Evolutionary conservation across 345 rosid species (phyloP), one percentile per base, ranked within the genome.

Genomic region (Citrus sinensis): DNA sequence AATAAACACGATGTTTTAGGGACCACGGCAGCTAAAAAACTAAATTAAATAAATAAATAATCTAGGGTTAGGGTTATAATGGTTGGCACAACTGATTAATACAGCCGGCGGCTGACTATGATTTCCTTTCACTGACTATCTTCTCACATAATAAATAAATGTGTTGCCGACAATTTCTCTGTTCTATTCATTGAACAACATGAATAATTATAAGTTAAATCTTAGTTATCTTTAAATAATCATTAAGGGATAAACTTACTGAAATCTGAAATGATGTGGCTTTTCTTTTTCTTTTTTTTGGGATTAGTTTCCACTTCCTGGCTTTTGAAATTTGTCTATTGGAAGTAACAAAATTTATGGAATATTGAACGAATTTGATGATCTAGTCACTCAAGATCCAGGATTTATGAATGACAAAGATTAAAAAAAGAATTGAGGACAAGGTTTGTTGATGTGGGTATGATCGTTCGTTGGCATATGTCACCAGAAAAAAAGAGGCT

Each of bases 391-490:
- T 5, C n/a, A 55, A 64, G 62, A 75, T 9, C 34, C 62, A 49
- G 42, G 80, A 68, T 66, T 24, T 39, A 25, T 42, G 80, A 59
- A 56, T 72, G 58, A 9, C 6, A 42, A 37, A 69, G 7, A 62
- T 19, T 30, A 16, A 61, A 22, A 39, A 67, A 79, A 71, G 5
- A 40, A 56, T 58, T 58, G 68, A 62, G 64, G 71, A 14, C 62
- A 51, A 71, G 79, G 65, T 80, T 74, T 71, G 70, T 61, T 61
- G 71, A 34, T 65, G 72, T 63, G 70, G 71, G 79, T 9, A 55
- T 78, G 61, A 78, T 73, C 24, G 42, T 69, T 56, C 9, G 37
- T 55, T 54, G 6, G 22, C 68, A 79, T 64, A 32, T 79, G 75
- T 75, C 24, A 49, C 60, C 72, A 25, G 24, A 73, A 65, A 69